phyloP scores from a whole-genome alignment of 2,329 filamentous ascomycete species.

The Fusarium pininemorale region DNA sequence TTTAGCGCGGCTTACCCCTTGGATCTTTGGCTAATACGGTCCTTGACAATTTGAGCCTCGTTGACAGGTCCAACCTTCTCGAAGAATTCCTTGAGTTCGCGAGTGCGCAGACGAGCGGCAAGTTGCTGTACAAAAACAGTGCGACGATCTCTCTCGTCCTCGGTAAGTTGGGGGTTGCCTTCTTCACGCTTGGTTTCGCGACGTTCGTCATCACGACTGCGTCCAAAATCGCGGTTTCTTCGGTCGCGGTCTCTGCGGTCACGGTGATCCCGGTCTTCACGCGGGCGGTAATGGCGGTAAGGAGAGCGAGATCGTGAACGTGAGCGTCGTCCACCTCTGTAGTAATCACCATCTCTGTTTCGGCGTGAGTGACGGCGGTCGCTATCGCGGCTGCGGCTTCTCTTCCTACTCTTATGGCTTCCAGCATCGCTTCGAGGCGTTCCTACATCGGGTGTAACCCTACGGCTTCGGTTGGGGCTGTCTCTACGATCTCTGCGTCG shows the following conservation, averaged over 20 bases:
- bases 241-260: constrained; percentile 66
- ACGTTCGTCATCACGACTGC: constrained; percentile 62
- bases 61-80: constrained; percentile 94
- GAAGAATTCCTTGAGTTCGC: constrained; percentile 94
- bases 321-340: constrained; percentile 62
- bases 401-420: constrained; percentile 82
- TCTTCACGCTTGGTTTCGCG: constrained; percentile 55
- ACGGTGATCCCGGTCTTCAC: constrained; percentile 60
- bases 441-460: constrained; percentile 65
- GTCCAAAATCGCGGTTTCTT: constrained; percentile 61
- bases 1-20: constrained; percentile 78
- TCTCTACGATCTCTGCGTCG: constrained; percentile 63
- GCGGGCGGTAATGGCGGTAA: constrained; percentile 65
- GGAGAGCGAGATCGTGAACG: constrained; percentile 79
- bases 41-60: constrained; percentile 98
- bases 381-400: constrained; percentile 81
- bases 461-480: constrained; percentile 58
- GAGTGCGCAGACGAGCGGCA: constrained; percentile 89
- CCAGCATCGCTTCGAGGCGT: constrained; percentile 80
- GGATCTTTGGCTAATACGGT: constrained; percentile 93
- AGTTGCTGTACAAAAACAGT: constrained; percentile 99
- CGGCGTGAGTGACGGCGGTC: constrained; percentile 78
- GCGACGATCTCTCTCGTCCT: constrained; percentile 95
- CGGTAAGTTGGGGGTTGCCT: constrained; percentile 78
- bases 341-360: constrained; percentile 78